phyloP scores from a whole-genome alignment of 129 eudicot species.

The Arctium minus region DNA sequence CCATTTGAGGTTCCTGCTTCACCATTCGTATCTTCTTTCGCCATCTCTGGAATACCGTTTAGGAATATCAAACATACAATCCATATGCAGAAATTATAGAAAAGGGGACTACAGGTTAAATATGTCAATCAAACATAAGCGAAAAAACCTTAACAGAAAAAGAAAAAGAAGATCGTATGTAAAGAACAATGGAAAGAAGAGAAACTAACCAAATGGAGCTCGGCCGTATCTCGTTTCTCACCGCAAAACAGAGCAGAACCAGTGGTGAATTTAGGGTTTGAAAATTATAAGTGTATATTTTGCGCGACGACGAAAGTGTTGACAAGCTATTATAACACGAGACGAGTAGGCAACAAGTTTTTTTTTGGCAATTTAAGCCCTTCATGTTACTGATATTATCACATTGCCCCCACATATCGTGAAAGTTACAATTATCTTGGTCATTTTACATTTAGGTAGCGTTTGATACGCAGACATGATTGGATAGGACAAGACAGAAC shows the following conservation, averaged over 20 bases:
- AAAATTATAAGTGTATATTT: not conserved
- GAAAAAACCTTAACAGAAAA: not conserved
- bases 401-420: not conserved
- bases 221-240: not conserved
- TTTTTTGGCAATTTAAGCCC: not conserved
- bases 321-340: not conserved
- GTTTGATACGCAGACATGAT: no score
- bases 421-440: no score
- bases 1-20: constrained; percentile 20
- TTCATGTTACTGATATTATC: not conserved
- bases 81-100: not conserved
- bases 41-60: constrained; percentile 10
- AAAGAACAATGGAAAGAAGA: not conserved
- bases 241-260: constrained; percentile 14
- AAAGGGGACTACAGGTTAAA: not conserved
- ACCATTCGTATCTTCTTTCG: constrained; percentile 26
- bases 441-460: no score
- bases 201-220: constrained; percentile 9
- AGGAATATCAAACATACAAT: not conserved
- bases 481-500: no score
- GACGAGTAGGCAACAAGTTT: not conserved
- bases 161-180: not conserved
- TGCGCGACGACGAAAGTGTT: constrained; percentile 3
- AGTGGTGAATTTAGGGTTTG: constrained; percentile 22
- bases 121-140: not conserved